Base-by-base conservation (phyloP, 306 rosid genomes). In the Vigna angularis region DNA sequence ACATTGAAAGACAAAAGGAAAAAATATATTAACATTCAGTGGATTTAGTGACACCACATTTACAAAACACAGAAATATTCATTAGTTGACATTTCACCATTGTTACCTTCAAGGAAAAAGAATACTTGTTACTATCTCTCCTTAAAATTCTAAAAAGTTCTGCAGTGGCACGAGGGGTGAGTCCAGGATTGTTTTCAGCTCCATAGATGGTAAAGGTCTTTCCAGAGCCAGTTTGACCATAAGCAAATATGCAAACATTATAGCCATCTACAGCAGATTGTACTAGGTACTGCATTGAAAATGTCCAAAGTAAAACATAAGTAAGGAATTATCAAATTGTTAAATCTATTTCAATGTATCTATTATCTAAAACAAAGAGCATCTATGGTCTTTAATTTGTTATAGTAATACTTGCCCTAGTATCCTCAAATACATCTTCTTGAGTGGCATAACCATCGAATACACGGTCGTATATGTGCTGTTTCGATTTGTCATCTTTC, bases 221-320 rank as follows among this genome's bases (percentile, higher is more conserved):
- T 57, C 98, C 98, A 7, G 98, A 93, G 56, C 98, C 98, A 16
- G 98, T 93, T 87, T 93, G 98, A 72, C 98, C 98, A 57, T 93
- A 93, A 4, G 98, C 98, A 90, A 93, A 93, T 78, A 93, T 89
- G 85, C 97, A 93, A 11, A 93, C 97, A 70, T 93, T 93, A 87
- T 80, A 93, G 14, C 98, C 98, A 55, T 93, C 97, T 4, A 93
- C 92, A 0, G 98, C 92, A 63, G 98, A 93, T 80, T 93, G 98
- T 79, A 93, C 98, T 68, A 93, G 80, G 84, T 91, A 93, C 98
- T 93, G 93, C 86, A 93, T 76, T 17, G 64, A 0, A 40, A 58
- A 81, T 47, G 30, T 70, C 9, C 62, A 73, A 36, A 66, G 64
- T 61, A 63, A 72, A 32, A 62, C 45, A 30, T 72, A 26, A 72